phyloP scores from a whole-genome alignment of 2,329 filamentous ascomycete species.

The Teratosphaeria destructans region DNA sequence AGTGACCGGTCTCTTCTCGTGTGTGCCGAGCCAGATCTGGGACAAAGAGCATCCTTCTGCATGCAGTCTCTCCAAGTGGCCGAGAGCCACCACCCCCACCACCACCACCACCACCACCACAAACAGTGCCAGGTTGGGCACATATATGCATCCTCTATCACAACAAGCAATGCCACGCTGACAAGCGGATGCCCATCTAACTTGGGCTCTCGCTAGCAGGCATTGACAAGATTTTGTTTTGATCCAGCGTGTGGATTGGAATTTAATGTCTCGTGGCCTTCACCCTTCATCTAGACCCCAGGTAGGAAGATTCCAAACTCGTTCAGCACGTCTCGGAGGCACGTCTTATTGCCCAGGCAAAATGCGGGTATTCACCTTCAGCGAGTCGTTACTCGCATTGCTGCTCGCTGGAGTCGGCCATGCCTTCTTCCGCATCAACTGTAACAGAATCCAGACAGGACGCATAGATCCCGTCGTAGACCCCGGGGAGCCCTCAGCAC shows the following conservation, averaged over 20 bases:
- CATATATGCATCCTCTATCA: neutral
- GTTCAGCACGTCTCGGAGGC: neutral
- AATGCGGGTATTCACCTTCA: neutral
- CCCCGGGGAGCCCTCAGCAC: constrained; percentile 22
- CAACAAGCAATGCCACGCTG: neutral
- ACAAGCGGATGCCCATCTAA: neutral
- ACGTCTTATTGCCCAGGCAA: neutral
- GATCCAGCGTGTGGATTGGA: neutral
- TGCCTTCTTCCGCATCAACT: constrained; percentile 29
- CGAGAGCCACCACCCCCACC: neutral
- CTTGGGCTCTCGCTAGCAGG: neutral
- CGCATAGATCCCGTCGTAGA: constrained; percentile 27
- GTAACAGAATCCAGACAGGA: constrained; percentile 24
- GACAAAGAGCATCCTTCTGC: neutral
- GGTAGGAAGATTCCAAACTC: neutral
- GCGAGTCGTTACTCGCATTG: neutral
- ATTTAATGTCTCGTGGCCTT: neutral
- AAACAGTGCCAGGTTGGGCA: neutral
- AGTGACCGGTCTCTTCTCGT: neutral
- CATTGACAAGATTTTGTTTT: neutral
- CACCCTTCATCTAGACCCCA: neutral
- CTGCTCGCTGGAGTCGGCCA: constrained; percentile 11
- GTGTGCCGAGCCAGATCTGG: neutral
- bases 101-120: neutral
- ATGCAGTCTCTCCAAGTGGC: neutral